Base-by-base conservation (phyloP, 1,139 yeast genomes). In the Sugiyamaella neomexicana region DNA sequence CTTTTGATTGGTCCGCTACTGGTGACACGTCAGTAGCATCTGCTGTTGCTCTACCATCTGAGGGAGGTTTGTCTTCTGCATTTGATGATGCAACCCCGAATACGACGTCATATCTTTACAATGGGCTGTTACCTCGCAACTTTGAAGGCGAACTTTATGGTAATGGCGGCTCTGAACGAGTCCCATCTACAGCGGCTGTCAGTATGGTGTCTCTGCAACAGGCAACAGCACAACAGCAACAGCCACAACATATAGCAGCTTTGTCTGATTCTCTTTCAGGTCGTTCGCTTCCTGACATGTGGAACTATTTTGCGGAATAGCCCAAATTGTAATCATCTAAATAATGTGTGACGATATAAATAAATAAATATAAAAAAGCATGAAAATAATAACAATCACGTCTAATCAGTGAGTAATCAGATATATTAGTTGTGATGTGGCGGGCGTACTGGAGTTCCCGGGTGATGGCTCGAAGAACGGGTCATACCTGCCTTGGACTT, bases 241-340 rank as follows among this genome's bases (percentile, higher is more conserved):
- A 20, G 25, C 25, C 32, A 7, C 48, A 17, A n/a, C 27, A 36
- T 7, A 39, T 25, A 15, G n/a, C 37, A 23, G 23, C 46, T 10
- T 4, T 40, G 9, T 42, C 46, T 27, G 50, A 46, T 2, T 37
- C 49, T 5, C 31, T 39, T 39, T 29, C 39, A 12, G 45, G 45
- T 20, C 40, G 45, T 10, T 17, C 45, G 3, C 46, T 40, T 20
- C 46, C 51, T 39, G 51, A 47, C 31, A 39, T 47, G 51, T 47
- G 51, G 51, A 47, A 47, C 40, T 47, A 47, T 32, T 47, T 47
- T 29, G 51, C 51, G 2, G 45, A 47, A 16, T 39, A 47, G 36
- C 20, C n/a, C 23, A 2, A n/a, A 16, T 23, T 40, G 23, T 38
- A 38, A 16, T 38, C 16, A 38, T 40, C 16, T 40, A 40, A 13